phyloP scores from a whole-genome alignment of 345 rosid genomes.

The Mercurialis annua region DNA sequence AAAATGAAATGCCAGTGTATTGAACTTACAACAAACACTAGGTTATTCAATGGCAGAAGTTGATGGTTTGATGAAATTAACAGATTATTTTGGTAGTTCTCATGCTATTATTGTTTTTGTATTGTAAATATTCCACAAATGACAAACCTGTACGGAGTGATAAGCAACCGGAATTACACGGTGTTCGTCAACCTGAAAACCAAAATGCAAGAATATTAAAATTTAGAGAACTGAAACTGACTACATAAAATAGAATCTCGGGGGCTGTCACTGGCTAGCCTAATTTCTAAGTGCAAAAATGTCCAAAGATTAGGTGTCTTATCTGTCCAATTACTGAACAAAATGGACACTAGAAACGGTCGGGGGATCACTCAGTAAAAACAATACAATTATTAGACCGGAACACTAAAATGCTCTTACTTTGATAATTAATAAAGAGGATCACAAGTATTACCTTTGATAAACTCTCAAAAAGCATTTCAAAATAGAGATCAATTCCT shows the following conservation, averaged over 20 bases:
- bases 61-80: not conserved
- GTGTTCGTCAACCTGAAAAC: constrained; percentile 80
- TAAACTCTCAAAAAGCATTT: constrained; percentile 95
- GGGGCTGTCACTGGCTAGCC: not conserved
- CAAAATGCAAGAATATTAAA: constrained; percentile 24
- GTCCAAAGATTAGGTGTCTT: not conserved
- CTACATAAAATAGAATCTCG: not conserved
- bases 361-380: constrained; percentile 6
- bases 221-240: constrained; percentile 16
- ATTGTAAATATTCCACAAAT: not conserved
- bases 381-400: not conserved
- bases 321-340: constrained; percentile 8
- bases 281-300: not conserved
- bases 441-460: constrained; percentile 56
- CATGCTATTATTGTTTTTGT: not conserved
- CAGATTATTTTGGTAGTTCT: not conserved
- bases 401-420: too few relatives aligned
- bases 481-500: constrained; percentile 92
- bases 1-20: too few relatives aligned
- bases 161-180: constrained; percentile 66
- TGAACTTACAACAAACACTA: not conserved
- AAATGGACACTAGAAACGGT: constrained; percentile 5
- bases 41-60: not conserved
- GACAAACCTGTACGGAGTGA: constrained; percentile 64
- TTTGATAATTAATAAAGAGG: constrained; percentile 6